phyloP scores from a whole-genome alignment of 75 land plant species.

The Cupressus sempervirens region DNA sequence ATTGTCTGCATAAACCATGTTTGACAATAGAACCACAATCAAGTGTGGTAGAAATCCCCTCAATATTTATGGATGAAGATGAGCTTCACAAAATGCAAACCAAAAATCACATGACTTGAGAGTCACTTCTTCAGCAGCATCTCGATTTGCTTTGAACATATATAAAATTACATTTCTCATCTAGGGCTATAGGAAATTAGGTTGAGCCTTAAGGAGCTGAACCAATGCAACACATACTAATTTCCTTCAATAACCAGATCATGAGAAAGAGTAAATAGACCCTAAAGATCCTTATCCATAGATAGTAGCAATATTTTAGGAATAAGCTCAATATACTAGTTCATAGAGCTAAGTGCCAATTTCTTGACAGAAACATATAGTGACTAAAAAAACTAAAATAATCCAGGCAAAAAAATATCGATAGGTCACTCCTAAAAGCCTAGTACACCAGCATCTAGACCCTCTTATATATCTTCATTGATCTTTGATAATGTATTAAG shows the following conservation, averaged over 20 bases:
- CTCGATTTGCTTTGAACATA: too few species aligned
- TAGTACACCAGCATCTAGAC: slow-evolving; percentile 78
- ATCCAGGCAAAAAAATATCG: slow-evolving; percentile 76
- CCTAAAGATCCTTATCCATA: slow-evolving; percentile 93
- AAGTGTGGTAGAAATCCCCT: slow-evolving; percentile 73
- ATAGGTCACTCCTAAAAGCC: slow-evolving; percentile 83
- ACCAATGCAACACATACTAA: too few species aligned
- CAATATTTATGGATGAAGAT: slow-evolving; percentile 56
- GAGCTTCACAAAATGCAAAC: slow-evolving; percentile 92
- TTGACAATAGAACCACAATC: slow-evolving; percentile 77
- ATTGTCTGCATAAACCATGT: slow-evolving; percentile 94
- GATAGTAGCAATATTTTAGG: slow-evolving; percentile 79
- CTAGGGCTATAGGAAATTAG: too few species aligned
- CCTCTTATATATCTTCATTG: slow-evolving; percentile 87
- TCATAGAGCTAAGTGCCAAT: too few species aligned
- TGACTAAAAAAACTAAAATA: slow-evolving; percentile 90
- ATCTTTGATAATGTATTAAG: slow-evolving; percentile 97
- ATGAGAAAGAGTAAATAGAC: slow-evolving; percentile 79
- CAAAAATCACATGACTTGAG: slow-evolving; percentile 99
- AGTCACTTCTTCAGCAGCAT: too few species aligned
- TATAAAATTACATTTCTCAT: too few species aligned
- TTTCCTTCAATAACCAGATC: slow-evolving; percentile 84
- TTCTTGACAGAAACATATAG: too few species aligned
- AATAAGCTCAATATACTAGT: slow-evolving; percentile 80
- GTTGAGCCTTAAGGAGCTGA: too few species aligned